Percentiles rank a stretch among this genome's conserved stretches.
Evolutionary conservation across 2,329 filamentous ascomycete genomes (phyloP).

Genomic region (Fusarium kyushuense): DNA sequence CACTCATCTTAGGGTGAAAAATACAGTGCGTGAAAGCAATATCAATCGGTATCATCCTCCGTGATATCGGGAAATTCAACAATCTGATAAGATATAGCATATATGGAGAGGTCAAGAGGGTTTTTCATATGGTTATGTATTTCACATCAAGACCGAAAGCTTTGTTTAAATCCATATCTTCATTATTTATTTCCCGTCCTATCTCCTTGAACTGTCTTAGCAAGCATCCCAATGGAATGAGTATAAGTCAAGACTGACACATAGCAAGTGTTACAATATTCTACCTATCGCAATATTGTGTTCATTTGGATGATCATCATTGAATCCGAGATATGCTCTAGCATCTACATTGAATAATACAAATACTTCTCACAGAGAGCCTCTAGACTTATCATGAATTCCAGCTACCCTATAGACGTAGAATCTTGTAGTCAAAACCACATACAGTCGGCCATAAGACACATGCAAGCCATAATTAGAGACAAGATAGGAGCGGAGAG

Average conservation of each 20-base stretch:
- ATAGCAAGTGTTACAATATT: background rate
- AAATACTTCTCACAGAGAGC: background rate
- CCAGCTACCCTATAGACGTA: background rate
- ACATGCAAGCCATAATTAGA: background rate
- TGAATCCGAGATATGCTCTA: background rate
- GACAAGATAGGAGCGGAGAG: too few species aligned
- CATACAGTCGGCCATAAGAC: background rate
- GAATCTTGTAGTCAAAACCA: background rate
- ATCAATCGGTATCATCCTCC: conserved; percentile 6
- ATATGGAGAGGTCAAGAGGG: background rate
- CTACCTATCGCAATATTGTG: background rate
- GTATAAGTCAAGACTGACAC: background rate
- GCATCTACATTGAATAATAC: too few species aligned
- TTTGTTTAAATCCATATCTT: background rate
- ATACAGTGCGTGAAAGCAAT: conserved; percentile 10
- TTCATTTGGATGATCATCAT: fast-evolving
- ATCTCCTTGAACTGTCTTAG: background rate
- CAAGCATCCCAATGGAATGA: background rate
- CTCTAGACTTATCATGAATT: background rate
- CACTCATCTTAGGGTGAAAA: fast-evolving
- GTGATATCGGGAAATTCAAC: conserved; percentile 23
- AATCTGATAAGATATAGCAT: background rate
- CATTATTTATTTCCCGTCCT: too few species aligned
- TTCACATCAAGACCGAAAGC: background rate
- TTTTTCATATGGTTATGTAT: too few species aligned